phyloP scores from a whole-genome alignment of 2,329 filamentous ascomycete genomes.

The Pseudocercospora macadamiae region DNA sequence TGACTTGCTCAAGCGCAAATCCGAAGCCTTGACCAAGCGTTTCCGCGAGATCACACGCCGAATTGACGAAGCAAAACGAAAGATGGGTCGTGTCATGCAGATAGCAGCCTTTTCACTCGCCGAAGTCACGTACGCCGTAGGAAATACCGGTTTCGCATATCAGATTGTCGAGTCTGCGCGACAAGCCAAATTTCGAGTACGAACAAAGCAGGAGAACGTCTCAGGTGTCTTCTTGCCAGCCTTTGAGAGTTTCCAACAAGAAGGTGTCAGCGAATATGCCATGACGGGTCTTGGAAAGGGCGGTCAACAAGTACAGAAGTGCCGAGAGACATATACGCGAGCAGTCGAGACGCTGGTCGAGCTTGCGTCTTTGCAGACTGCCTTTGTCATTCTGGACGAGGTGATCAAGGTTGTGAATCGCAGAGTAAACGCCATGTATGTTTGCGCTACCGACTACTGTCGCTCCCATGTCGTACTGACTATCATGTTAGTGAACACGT shows the following conservation, averaged over 20 bases:
- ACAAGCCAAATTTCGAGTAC: slow-evolving; percentile 86
- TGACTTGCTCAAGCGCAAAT: slow-evolving; percentile 95
- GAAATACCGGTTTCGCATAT: slow-evolving; percentile 85
- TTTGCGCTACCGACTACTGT: neutral
- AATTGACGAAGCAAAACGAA: slow-evolving; percentile 98
- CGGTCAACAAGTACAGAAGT: slow-evolving; percentile 93
- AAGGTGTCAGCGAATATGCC: slow-evolving; percentile 90
- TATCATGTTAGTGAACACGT: slow-evolving; percentile 71
- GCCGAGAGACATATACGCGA: slow-evolving; percentile 91
- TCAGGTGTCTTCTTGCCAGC: slow-evolving; percentile 92
- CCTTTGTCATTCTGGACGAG: slow-evolving; percentile 96
- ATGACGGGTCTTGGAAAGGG: slow-evolving; percentile 95
- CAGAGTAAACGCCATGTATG: slow-evolving; percentile 93
- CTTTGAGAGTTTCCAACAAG: slow-evolving; percentile 87
- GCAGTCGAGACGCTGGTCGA: slow-evolving; percentile 96
- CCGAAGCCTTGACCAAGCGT: slow-evolving; percentile 91
- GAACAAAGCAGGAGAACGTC: slow-evolving; percentile 97
- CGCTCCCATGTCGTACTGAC: slow-evolving; percentile 27
- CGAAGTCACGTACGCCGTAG: slow-evolving; percentile 95
- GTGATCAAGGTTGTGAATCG: slow-evolving; percentile 99
- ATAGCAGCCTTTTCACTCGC: slow-evolving; percentile 97
- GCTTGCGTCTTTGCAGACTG: slow-evolving; percentile 92
- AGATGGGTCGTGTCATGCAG: slow-evolving; percentile 99
- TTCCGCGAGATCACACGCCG: slow-evolving; percentile 85
- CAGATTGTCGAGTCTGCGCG: slow-evolving; percentile 97